phyloP scores from a whole-genome alignment of 2,329 filamentous ascomycete species.

The Mycosphaerelloides madeirae region DNA sequence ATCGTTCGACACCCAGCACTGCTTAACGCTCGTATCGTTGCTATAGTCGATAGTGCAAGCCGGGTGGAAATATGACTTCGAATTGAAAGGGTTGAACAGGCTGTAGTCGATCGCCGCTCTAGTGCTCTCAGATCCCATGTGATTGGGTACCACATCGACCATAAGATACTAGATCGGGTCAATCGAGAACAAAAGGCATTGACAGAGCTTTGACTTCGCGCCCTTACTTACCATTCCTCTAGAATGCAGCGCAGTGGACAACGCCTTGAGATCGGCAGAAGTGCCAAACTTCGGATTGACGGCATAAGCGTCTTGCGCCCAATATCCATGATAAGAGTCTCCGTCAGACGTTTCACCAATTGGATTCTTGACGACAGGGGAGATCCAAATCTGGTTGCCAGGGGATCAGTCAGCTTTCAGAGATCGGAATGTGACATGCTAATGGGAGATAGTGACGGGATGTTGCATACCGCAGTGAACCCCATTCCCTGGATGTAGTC shows the following conservation, averaged over 20 bases:
- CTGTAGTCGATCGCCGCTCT: slow-evolving; percentile 29
- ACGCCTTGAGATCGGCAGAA: slow-evolving; percentile 39
- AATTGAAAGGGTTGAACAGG: slow-evolving; percentile 38
- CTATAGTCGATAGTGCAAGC: slow-evolving; percentile 54
- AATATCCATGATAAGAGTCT: slow-evolving; percentile 40
- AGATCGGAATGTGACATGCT: background rate
- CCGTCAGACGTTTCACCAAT: slow-evolving; percentile 34
- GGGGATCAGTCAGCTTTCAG: background rate
- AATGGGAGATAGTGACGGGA: slow-evolving; percentile 1
- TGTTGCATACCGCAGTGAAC: slow-evolving; percentile 36
- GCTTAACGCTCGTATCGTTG: slow-evolving; percentile 34
- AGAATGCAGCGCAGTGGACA: slow-evolving; percentile 41
- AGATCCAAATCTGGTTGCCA: slow-evolving; percentile 29
- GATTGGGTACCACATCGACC: slow-evolving; percentile 47
- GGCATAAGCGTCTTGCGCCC: slow-evolving; percentile 41
- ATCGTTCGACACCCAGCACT: slow-evolving; percentile 50
- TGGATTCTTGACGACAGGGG: slow-evolving; percentile 41
- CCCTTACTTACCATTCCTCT: slow-evolving; percentile 38
- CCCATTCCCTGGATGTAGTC: slow-evolving; percentile 50
- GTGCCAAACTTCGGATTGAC: slow-evolving; percentile 47
- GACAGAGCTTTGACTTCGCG: slow-evolving; percentile 4
- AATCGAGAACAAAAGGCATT: background rate
- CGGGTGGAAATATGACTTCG: slow-evolving; percentile 44
- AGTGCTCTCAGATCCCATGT: slow-evolving; percentile 34
- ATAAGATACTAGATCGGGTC: slow-evolving; percentile 33